These are phyloP conservation scores for Aspergillus versicolor DNA, from an alignment of 2,329 filamentous ascomycete genomes.

Conservation along the genomic window DNA sequence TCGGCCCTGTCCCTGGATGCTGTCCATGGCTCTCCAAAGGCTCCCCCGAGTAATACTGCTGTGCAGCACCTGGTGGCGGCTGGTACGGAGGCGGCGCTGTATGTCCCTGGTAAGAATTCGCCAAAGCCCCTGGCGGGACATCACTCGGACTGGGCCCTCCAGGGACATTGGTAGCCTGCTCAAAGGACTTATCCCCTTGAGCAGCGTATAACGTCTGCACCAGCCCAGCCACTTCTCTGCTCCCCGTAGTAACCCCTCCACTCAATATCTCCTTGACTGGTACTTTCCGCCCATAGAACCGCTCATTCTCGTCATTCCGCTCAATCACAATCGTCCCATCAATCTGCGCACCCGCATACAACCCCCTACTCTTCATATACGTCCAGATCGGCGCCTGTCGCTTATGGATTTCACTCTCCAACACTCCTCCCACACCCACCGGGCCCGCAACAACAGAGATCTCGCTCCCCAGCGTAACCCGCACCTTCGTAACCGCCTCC, in stretches of 20 bases:
- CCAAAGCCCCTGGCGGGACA: no score
- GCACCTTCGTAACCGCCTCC: constrained; percentile 76
- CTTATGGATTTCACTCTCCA: constrained; percentile 69
- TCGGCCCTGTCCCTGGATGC: no score
- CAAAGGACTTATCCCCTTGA: constrained; percentile 64
- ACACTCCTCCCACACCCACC: constrained; percentile 68
- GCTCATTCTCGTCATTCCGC: constrained; percentile 81
- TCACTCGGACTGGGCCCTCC: background rate
- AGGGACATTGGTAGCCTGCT: background rate
- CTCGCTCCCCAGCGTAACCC: constrained; percentile 78
- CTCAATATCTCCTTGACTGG: constrained; percentile 62
- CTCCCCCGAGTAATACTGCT: background rate
- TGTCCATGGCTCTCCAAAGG: background rate
- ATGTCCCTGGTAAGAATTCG: no score
- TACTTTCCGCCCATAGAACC: constrained; percentile 72
- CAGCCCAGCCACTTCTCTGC: constrained; percentile 58
- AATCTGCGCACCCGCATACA: constrained; percentile 82
- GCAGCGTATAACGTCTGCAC: constrained; percentile 84
- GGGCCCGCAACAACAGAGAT: constrained; percentile 75
- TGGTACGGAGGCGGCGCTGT: no score
- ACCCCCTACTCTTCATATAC: constrained; percentile 84
- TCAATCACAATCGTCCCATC: constrained; percentile 86
- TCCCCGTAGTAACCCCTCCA: constrained; percentile 57
- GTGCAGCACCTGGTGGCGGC: background rate
- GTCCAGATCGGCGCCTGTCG: constrained; percentile 72